Base-by-base conservation (phyloP, 345 rosid genomes). In the Orychophragmus violaceus region DNA sequence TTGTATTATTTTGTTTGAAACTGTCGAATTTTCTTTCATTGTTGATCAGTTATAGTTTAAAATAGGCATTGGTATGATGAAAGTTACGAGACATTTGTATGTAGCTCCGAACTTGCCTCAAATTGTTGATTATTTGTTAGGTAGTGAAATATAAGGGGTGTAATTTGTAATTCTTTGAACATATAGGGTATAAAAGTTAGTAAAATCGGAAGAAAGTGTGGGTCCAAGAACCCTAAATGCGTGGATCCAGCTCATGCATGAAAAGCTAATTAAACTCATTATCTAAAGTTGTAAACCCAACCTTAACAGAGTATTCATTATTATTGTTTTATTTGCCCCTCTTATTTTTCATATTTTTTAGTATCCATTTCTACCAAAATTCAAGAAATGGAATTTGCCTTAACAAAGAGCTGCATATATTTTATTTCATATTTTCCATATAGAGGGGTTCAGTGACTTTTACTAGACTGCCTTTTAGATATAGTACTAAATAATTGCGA, bases 201-300 rank as follows among this genome's bases (percentile, higher is more conserved):
- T 7, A 33, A 9, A 50, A 62, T 23, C 22, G 64, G 54, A 57
- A 64, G 57, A 68, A 70, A 78, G n/a, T n/a, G 89, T 76, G 85
- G 85, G 87, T 25, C 88, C 69, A 32, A 13, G 32, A 75, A 78
- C 71, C 77, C 77, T 73, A 35, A 62, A 75, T n/a, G 86, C 79
- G 88, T 82, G 95, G 89, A 88, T 88, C 89, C 91, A 88, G 87
- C 95, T 85, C 91, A 86, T 66, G 63, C 76, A n/a, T n/a, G n/a
- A n/a, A n/a, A 62, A 73, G 69, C 68, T 21, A 57, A 82, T 79
- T 72, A n/a, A 77, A 79, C 77, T 68, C 68, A 22, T 65, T 53
- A 52, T 32, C 21, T 44, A 61, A 48, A 48, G 58, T 58, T 69
- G 59, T 19, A 69, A 59, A 48, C 73, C 9, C 33, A 36, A 41